Base-by-base conservation (phyloP, 805 yeast species). In the Starmerella tilneyi region DNA sequence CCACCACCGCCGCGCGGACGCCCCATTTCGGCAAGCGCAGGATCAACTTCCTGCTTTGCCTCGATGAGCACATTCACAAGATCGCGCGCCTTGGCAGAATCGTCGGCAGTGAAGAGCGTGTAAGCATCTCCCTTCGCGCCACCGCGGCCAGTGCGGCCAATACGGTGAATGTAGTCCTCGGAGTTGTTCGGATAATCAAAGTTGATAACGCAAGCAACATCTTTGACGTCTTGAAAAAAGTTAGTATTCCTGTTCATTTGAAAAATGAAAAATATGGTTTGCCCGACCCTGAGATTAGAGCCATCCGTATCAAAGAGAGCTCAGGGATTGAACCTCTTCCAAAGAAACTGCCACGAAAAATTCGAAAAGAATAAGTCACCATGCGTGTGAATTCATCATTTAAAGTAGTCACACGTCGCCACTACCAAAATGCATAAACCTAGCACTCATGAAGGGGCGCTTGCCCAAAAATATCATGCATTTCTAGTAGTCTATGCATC, bases 121-220 rank as follows among this genome's bases (percentile, higher is more conserved):
- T 86, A 77, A 45, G 98, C 96, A 51, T 92, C 88, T 75, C 98
- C 98, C 52, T 74, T 73, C 52, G 86, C 79, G 66, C 97, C 97
- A 56, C 96, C 98, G 77, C 98, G 85, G 66, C 98, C 98, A 54
- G 98, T 88, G 78, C 96, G 88, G 68, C 98, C 98, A 63, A 89
- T 92, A 72, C 98, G 79, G 68, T 89, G 98, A 53, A 89, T 96
- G 66, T 89, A 89, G 71, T 92, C 97, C 74, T 92, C 98, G 63
- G 88, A 84, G 70, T 89, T 89, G 68, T 84, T 86, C 62, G 98
- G 97, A 88, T 89, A 89, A 67, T 89, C 97, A 62, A 75, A 85
- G 78, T 92, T 92, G 65, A 92, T 75, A 51, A 92, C 98, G 60
- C 72, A 79, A 58, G 88, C 81, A 64, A 92, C 84, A 66, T 96